Conservation (phyloP, 1,284 basidiomycete species). For the Fistulina hepatica region DNA sequence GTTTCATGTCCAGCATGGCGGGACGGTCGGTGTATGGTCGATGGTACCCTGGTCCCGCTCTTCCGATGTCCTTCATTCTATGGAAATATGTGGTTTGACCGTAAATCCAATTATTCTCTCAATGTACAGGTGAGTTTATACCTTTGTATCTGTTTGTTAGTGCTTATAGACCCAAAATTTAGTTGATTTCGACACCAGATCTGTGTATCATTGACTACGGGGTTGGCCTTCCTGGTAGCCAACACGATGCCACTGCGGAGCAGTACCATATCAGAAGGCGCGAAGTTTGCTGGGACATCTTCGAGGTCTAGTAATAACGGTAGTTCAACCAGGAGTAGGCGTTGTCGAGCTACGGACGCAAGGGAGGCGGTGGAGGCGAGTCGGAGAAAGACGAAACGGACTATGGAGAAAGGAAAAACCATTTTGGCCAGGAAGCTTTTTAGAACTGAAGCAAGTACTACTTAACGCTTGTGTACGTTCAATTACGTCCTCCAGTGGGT, state of each 20-base stretch:
- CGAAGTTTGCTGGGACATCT: too few relatives aligned
- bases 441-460: too few relatives aligned
- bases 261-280: too few relatives aligned
- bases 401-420: too few relatives aligned
- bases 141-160: neutral
- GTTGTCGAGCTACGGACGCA: too few relatives aligned
- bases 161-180: constrained; percentile 11
- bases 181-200: constrained; percentile 16
- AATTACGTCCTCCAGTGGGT: too few relatives aligned
- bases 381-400: too few relatives aligned
- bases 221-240: constrained; percentile 21
- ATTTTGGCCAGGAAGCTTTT: too few relatives aligned
- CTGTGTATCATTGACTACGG: constrained; percentile 23
- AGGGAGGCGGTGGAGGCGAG: too few relatives aligned
- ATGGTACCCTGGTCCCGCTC: constrained; percentile 28
- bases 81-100: constrained; percentile 28
- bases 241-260: constrained; percentile 23
- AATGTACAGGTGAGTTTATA: constrained; percentile 23
- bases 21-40: constrained; percentile 27
- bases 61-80: constrained; percentile 21
- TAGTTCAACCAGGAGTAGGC: too few relatives aligned
- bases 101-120: constrained; percentile 28
- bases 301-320: too few relatives aligned
- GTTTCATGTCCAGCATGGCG: constrained; percentile 24
- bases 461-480: too few relatives aligned